Evolutionary conservation across 2,329 filamentous ascomycete species (phyloP).

Genomic region (Apiospora koreana): DNA sequence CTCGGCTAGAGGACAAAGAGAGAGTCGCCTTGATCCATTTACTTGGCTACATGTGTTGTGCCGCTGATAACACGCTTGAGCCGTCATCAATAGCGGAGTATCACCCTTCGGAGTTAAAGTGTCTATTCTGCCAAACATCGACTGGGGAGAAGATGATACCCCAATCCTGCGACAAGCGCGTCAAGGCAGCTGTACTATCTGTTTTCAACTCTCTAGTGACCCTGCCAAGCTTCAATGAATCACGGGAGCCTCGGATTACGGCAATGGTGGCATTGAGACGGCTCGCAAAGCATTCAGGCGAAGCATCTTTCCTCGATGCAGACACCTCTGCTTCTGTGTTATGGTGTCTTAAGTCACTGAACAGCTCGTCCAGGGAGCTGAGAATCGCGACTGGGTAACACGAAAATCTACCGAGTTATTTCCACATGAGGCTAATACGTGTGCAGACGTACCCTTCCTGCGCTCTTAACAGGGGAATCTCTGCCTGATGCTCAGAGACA

Average conservation of each 20-base stretch:
- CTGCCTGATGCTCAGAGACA: not conserved
- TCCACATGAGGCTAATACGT: not conserved
- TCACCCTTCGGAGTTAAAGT: slow-evolving; percentile 19
- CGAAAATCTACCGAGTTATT: not conserved
- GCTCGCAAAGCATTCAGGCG: slow-evolving; percentile 66
- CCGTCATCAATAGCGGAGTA: slow-evolving; percentile 6
- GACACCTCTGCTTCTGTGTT: slow-evolving; percentile 69
- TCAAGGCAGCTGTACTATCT: slow-evolving; percentile 40
- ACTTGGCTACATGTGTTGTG: slow-evolving; percentile 60
- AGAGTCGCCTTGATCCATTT: slow-evolving; percentile 55
- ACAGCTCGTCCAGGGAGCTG: slow-evolving; percentile 82
- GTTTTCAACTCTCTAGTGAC: slow-evolving; percentile 50
- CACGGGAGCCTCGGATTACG: slow-evolving; percentile 64
- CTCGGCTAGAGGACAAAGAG: slow-evolving; percentile 45
- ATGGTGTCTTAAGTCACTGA: slow-evolving; percentile 79
- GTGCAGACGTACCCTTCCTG: slow-evolving; percentile 57
- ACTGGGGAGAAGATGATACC: slow-evolving; percentile 11
- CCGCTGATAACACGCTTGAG: slow-evolving; percentile 47
- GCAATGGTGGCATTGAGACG: slow-evolving; percentile 73
- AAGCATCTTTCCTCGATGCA: slow-evolving; percentile 63
- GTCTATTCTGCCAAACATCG: slow-evolving; percentile 24
- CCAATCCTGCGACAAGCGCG: slow-evolving; percentile 22
- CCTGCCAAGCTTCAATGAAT: slow-evolving; percentile 48
- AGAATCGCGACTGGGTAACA: slow-evolving; percentile 76
- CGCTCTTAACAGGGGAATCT: slow-evolving; percentile 13